Base-by-base conservation (phyloP, 768 basidiomycete genomes). In the Rhizopogon vulgaris region DNA sequence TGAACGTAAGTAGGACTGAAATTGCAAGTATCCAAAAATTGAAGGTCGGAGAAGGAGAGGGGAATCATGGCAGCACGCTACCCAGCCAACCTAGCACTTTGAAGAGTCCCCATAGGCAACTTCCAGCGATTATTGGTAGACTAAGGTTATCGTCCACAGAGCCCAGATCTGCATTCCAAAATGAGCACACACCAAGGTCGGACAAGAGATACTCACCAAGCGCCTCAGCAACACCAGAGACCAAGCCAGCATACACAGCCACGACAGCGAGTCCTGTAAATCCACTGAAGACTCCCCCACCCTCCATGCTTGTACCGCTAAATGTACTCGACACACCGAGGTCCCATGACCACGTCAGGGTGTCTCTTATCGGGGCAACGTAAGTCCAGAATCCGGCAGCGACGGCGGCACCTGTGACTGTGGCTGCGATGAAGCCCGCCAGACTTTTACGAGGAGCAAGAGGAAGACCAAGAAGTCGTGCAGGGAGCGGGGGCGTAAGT, bases 111-210 rank as follows among this genome's bases (percentile, higher is more conserved):
- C 80, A 85, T 28, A 85, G 64, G 57, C 80, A 76, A 2, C 82
- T 87, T 3, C 93, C 93, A 6, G 90, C 84, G 51, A 94, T 80
- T 62, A 95, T 83, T 4, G 94, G 94, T 24, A 96, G 70, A 7
- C 90, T 94, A 24, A 96, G 67, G 64, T 96, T 95, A 63, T 96
- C 94, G 61, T 96, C 94, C 37, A 92, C 64, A 0, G 78, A 79
- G 15, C 91, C 91, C 3, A 95, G 73, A 66, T 94, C 91, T 95
- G 63, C 27, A 34, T 22, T 27, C 24, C 27, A 12, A 30, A 27
- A 46, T 51, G 50, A 57, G 7, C 28, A 42, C 45, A 41, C 28
- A 55, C 14, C 38, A 24, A 12, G 56, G 6, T 36, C 58, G 38
- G 24, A 32, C 22, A 22, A 48, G 43, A 39, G 36, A 50, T 54